Evolutionary conservation across 257 asterid genomes (phyloP), one percentile per base, ranked within the genome.

Genomic region (Ballota nigra): DNA sequence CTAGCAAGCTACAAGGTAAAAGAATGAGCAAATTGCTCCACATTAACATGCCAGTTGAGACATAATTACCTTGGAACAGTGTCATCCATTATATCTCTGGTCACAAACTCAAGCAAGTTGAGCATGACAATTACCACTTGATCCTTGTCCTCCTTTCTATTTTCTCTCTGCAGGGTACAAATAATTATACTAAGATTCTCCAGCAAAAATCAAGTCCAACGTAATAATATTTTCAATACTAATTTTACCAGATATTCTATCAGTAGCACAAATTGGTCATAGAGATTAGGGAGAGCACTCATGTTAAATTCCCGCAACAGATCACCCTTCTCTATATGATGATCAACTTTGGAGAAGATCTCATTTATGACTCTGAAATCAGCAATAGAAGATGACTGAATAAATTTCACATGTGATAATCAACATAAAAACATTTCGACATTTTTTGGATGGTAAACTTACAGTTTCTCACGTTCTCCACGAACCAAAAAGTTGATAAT

Each of bases 1-100:
- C 98, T 79, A 71, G 86, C 83, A 88, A 68, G 75, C 97, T 93
- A 70, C 43, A 83, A 45, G 28, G 77, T 29, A 60, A 68, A 82
- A 52, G 43, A 64, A 74, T 41, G 28, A 78, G 73, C 10, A 68
- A 75, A 71, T 15, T 63, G 26, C 41, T 53, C 58, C 66, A 77
- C 38, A 56, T 60, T 56, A 74, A 74, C 62, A 64, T 33, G 24
- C 29, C 60, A 83, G 70, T 66, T 63, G 71, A 15, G 5, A 19
- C 20, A 70, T 65, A 71, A 55, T 40, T 85, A 85, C 98, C 96
- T 86, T 38, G 91, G 91, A 85, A 91, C 84, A 49, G 71, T 43
- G 81, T 89, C 97, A 6, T 85, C 97, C 92, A 94, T 89, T 71
- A 94, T 94, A 85, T 94, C 99, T 78, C 97, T 83, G 49, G 97